phyloP scores from a whole-genome alignment of 495 filamentous ascomycete species.

The Xylaria longipes region DNA sequence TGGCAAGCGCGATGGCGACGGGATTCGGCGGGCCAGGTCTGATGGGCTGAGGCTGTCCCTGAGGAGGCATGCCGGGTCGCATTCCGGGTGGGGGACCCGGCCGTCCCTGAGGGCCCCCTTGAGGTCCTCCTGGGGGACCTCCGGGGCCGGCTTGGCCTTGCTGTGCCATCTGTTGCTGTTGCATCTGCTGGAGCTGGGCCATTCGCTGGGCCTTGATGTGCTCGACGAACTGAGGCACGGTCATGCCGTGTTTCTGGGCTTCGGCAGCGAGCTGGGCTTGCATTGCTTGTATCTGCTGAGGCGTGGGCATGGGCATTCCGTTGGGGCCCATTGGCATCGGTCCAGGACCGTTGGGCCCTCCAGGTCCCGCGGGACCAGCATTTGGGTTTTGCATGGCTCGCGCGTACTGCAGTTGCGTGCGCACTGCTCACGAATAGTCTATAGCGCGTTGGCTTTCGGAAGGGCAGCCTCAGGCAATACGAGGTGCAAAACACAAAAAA shows the following conservation, averaged over 20 bases:
- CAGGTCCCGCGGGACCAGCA: constrained; percentile 34
- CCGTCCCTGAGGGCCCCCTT: constrained; percentile 38
- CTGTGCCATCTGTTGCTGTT: constrained; percentile 69
- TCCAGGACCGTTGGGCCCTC: constrained; percentile 8
- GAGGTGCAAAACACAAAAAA: background rate
- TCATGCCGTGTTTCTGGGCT: constrained; percentile 76
- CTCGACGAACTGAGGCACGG: constrained; percentile 75
- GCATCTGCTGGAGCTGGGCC: constrained; percentile 70
- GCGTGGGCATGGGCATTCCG: constrained; percentile 68
- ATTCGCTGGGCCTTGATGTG: constrained; percentile 68
- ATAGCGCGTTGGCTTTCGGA: background rate
- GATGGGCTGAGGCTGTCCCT: constrained; percentile 61
- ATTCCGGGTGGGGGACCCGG: constrained; percentile 26
- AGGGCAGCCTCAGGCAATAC: background rate
- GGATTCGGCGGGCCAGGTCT: constrained; percentile 81
- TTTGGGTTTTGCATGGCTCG: constrained; percentile 36
- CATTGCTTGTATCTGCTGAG: constrained; percentile 84
- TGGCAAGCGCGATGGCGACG: constrained; percentile 85
- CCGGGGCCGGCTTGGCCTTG: constrained; percentile 42
- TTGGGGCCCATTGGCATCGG: constrained; percentile 21
- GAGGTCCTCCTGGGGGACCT: constrained; percentile 37
- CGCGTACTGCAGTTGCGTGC: background rate
- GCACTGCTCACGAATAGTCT: background rate
- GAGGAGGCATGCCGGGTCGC: constrained; percentile 46
- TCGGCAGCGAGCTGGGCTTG: constrained; percentile 82